phyloP scores from a whole-genome alignment of 2,329 filamentous ascomycete species.

The Fonsecaea pedrosoi region DNA sequence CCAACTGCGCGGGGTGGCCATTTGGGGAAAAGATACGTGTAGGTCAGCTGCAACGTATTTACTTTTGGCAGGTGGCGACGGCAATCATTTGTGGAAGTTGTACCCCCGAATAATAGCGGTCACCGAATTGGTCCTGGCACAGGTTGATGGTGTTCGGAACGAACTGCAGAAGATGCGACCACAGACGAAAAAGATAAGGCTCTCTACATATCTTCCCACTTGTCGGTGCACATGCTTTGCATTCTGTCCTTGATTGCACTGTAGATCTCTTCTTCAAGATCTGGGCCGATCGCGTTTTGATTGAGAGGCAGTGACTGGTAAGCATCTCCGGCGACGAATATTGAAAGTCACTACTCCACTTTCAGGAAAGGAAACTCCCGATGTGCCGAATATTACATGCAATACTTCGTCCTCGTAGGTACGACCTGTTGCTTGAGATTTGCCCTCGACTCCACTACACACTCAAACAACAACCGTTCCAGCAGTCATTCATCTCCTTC shows the following conservation, averaged over 20 bases:
- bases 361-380: neutral
- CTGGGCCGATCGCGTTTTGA: neutral
- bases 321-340: neutral
- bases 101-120: neutral
- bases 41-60: constrained; percentile 20
- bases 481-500: neutral
- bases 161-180: neutral
- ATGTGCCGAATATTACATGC: neutral
- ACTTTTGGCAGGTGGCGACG: constrained; percentile 17
- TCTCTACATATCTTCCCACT: neutral
- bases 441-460: neutral
- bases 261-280: neutral
- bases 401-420: neutral
- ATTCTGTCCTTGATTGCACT: constrained; percentile 1
- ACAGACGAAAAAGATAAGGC: neutral
- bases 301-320: neutral
- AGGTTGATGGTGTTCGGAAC: neutral
- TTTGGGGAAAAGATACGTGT: neutral
- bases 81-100: constrained; percentile 1
- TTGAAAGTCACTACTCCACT: constrained; percentile 3
- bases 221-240: neutral
- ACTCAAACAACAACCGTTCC: neutral
- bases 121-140: constrained; percentile 4
- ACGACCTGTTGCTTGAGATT: neutral
- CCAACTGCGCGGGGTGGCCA: neutral